phyloP scores from a whole-genome alignment of 2,329 filamentous ascomycete species.

The Trichoderma sp. region DNA sequence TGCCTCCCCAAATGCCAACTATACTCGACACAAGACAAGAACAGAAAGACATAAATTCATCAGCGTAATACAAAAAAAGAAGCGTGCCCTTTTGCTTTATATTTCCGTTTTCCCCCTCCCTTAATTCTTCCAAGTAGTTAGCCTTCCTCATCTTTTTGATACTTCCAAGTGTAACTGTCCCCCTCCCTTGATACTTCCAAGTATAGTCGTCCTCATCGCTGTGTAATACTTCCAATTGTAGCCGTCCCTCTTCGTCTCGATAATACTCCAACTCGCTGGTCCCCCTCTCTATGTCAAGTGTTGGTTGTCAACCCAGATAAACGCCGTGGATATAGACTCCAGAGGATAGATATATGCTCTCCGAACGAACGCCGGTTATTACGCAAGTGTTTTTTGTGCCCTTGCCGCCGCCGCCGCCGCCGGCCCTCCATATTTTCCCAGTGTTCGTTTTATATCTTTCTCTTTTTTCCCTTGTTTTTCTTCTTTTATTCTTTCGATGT shows the following conservation, averaged over 20 bases:
- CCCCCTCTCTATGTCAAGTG: not conserved
- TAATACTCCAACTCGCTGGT: not conserved
- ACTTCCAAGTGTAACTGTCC: not conserved
- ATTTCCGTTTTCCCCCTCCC: not conserved
- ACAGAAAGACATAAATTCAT: constrained; percentile 8
- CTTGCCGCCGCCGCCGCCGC: constrained; percentile 7
- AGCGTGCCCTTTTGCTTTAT: not conserved
- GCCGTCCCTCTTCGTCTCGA: not conserved
- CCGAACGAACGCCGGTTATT: constrained; percentile 21
- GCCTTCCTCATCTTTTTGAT: too few relatives aligned
- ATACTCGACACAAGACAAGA: not conserved
- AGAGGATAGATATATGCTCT: constrained; percentile 20
- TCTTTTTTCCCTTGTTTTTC: not conserved
- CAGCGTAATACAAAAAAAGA: constrained; percentile 7
- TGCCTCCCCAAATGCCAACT: not conserved
- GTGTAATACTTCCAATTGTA: not conserved
- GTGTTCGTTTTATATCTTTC: not conserved
- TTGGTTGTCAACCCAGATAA: constrained; percentile 21
- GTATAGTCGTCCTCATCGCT: too few relatives aligned
- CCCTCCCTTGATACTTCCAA: too few relatives aligned
- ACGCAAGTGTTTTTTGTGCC: constrained; percentile 8
- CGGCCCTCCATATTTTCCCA: constrained; percentile 10
- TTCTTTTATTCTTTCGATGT: not conserved
- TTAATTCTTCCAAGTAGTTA: not conserved
- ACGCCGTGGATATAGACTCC: constrained; percentile 22